Evolutionary conservation across 345 rosid genomes (phyloP), one percentile per base, ranked within the genome.

Genomic region (Eucalyptus albens): DNA sequence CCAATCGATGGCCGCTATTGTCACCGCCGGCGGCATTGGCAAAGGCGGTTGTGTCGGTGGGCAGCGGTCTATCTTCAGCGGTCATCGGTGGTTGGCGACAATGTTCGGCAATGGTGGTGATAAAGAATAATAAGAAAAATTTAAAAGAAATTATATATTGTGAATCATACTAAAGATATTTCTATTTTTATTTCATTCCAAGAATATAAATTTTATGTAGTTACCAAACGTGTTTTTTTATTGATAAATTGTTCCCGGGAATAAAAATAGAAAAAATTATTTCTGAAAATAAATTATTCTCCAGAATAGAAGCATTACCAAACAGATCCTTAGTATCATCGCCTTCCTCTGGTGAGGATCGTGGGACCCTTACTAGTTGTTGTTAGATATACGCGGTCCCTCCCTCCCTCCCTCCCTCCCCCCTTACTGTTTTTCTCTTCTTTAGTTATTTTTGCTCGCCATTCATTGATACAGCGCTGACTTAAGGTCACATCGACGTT

Each of bases 261-360:
- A 53, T 51, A 19, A 3, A 53, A 51, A 17, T 51, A 19, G 1
- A 53, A 53, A 53, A 47, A 53, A 17, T 40, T 53, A 19, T 19
- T 53, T 53, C 0, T 53, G 1, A 53, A 19, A 53, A 53, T 0
- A 19, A 53, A 53, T 8, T 3, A 19, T 8, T 53, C 0, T 19
- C 0, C 0, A 0, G 0, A 53, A 53, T 0, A 1, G 0, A 53
- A 53, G 2, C 0, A 1, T 53, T 19, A 53, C 2, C 1, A 53
- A 19, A 53, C 2, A 7, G 1, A 11, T 11, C 2, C 15, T 59
- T 59, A 26, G 7, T 26, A 60, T 27, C 4, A 5, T 26, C 7
- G 7, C 8, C n/a, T 60, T 3, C 11, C 3, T 27, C 8, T 4
- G 67, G 11, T 0, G n/a, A 26, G 67, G 8, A 60, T 60, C 15